Percentiles rank a stretch among this genome's conserved stretches.
Conservation (phyloP, 176 grass and related monocot genomes). For the Luzula sylvatica region DNA sequence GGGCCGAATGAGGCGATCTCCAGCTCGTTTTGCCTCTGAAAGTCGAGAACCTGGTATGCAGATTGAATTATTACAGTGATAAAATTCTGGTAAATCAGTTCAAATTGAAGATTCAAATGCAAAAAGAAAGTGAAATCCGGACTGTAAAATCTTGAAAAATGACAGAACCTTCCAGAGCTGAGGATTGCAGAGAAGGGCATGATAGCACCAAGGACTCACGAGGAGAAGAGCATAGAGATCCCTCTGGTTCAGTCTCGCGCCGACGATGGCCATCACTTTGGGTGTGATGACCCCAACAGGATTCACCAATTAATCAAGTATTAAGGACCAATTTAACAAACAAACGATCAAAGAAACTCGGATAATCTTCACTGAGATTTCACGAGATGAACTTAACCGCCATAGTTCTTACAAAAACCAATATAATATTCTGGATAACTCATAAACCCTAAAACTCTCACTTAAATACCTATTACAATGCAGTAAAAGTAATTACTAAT, state of each 20-base stretch:
- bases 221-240: constrained; percentile 55
- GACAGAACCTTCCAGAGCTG: constrained; percentile 62
- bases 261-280: constrained; percentile 60
- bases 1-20: constrained; percentile 50
- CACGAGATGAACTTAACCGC: no score
- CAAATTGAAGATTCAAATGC: background rate
- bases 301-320: no score
- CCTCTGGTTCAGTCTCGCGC: constrained; percentile 41
- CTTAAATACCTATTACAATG: no score
- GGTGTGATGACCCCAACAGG: no score
- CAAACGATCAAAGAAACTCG: no score
- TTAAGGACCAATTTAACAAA: no score
- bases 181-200: constrained; percentile 41
- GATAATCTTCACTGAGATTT: no score
- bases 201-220: constrained; percentile 62
- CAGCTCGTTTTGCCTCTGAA: constrained; percentile 66
- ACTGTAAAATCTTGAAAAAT: background rate
- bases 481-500: no score
- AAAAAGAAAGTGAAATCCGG: background rate
- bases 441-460: no score
- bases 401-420: no score
- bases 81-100: background rate
- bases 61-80: background rate
- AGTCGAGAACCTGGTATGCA: constrained; percentile 50
- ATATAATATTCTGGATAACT: no score